A percentile compares a stretch with the other conserved stretches of the same genome.
phyloP scores from a whole-genome alignment of 208 protist species.

The Trypanosoma mega region DNA sequence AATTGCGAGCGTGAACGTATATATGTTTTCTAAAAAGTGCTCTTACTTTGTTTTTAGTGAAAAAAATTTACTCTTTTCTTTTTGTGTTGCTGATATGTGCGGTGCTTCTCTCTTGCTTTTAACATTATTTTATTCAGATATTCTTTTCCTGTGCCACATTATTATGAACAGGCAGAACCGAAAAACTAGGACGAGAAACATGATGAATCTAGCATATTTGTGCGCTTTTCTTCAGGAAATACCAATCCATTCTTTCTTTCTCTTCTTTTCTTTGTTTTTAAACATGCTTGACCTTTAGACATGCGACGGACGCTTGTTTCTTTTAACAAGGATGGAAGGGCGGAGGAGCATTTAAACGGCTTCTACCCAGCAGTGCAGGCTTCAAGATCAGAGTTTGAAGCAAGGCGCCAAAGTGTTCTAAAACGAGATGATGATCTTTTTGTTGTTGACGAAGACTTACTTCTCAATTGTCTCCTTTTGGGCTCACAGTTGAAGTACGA shows the following conservation, averaged over 20 bases:
- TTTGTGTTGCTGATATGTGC: background rate
- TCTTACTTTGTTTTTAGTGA: background rate
- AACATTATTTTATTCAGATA: no score
- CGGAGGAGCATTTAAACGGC: conserved; percentile 12
- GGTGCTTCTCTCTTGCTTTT: no score
- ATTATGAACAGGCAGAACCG: no score
- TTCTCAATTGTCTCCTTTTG: conserved; percentile 18
- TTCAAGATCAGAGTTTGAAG: conserved; percentile 13
- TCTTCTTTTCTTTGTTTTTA: background rate
- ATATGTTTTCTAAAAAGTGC: background rate
- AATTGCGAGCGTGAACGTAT: background rate
- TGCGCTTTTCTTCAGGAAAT: no score
- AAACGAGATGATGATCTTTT: conserved; percentile 17
- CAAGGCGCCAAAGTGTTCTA: conserved; percentile 13
- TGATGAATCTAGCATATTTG: no score
- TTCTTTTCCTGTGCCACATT: no score
- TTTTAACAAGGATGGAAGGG: conserved; percentile 27
- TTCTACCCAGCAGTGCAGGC: conserved; percentile 10
- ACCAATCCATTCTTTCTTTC: no score
- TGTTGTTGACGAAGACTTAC: conserved; percentile 24
- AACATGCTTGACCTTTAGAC: background rate
- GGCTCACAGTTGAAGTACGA: conserved; percentile 19
- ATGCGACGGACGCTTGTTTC: conserved; percentile 28
- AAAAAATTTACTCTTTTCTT: background rate
- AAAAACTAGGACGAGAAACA: no score